Conservation (phyloP, 1,284 basidiomycete species). For the Microbotryomycetes sp. region DNA sequence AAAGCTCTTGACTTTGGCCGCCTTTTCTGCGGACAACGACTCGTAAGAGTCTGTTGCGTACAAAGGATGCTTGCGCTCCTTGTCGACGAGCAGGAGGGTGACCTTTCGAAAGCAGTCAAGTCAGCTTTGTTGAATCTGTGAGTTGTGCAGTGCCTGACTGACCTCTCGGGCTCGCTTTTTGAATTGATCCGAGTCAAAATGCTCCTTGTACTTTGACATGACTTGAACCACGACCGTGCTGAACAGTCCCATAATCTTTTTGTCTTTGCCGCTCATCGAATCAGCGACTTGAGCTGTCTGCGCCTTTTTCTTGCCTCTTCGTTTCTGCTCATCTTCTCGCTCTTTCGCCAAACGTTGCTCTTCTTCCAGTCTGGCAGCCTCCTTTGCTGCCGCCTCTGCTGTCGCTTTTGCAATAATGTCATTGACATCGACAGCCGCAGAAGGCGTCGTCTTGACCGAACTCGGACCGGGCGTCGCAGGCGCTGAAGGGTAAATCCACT, state of each 20-base stretch:
- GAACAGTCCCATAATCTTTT: slow-evolving; percentile 71
- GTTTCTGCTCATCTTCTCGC: slow-evolving; percentile 21
- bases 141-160: slow-evolving; percentile 32
- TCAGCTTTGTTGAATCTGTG: background rate
- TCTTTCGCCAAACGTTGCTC: slow-evolving; percentile 33
- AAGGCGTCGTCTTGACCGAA: background rate
- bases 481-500: slow-evolving; percentile 16
- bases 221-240: slow-evolving; percentile 81
- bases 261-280: slow-evolving; percentile 59
- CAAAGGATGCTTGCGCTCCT: slow-evolving; percentile 83
- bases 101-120: slow-evolving; percentile 46
- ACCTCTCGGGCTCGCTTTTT: slow-evolving; percentile 96
- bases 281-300: slow-evolving; percentile 10
- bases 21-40: slow-evolving; percentile 74
- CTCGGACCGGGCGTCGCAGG: background rate
- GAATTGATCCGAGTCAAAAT: slow-evolving; percentile 77
- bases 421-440: slow-evolving; percentile 15
- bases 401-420: slow-evolving; percentile 42
- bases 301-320: slow-evolving; percentile 36
- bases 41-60: slow-evolving; percentile 66
- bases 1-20: slow-evolving; percentile 84
- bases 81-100: slow-evolving; percentile 72
- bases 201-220: slow-evolving; percentile 80
- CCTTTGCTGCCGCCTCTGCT: slow-evolving; percentile 41
- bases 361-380: slow-evolving; percentile 28